Evolutionary conservation across 768 basidiomycete species (phyloP).

Genomic region (Epithele typhae): DNA sequence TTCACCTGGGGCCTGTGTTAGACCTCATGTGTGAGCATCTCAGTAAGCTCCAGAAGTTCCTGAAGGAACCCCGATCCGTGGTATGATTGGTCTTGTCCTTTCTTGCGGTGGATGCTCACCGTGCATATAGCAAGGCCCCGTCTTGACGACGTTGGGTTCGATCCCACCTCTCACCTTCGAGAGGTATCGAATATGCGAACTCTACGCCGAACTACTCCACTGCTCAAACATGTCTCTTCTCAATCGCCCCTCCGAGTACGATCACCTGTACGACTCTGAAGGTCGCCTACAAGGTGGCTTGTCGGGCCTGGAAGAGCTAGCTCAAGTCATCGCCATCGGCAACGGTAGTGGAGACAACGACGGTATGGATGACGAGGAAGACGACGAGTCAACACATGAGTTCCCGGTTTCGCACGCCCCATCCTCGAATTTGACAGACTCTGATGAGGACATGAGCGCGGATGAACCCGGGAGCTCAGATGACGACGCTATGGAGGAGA

Average conservation of each 20-base stretch:
- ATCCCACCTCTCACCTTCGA: conserved; percentile 87
- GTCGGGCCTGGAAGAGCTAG: conserved; percentile 78
- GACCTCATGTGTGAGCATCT: conserved; percentile 68
- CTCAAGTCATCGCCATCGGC: conserved; percentile 72
- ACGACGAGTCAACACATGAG: conserved; percentile 62
- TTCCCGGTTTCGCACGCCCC: conserved; percentile 59
- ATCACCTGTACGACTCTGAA: conserved; percentile 71
- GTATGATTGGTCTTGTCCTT: conserved; percentile 38
- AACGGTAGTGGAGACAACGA: conserved; percentile 54
- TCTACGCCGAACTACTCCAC: conserved; percentile 94
- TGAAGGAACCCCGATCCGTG: conserved; percentile 70
- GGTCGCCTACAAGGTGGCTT: conserved; percentile 89
- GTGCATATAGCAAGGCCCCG: conserved; percentile 50
- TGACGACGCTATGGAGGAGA: conserved; percentile 80
- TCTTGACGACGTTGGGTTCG: conserved; percentile 69
- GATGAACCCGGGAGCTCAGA: conserved; percentile 72
- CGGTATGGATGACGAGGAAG: conserved; percentile 52
- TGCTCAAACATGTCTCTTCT: conserved; percentile 98
- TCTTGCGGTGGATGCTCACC: conserved; percentile 4
- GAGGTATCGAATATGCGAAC: conserved; percentile 92
- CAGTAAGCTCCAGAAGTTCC: conserved; percentile 61
- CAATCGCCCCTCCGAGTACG: conserved; percentile 70
- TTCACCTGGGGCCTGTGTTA: conserved; percentile 82
- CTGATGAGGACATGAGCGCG: conserved; percentile 75
- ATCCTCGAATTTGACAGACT: conserved; percentile 50